phyloP scores from a whole-genome alignment of 2,329 filamentous ascomycete species.

The Fusarium sp. region DNA sequence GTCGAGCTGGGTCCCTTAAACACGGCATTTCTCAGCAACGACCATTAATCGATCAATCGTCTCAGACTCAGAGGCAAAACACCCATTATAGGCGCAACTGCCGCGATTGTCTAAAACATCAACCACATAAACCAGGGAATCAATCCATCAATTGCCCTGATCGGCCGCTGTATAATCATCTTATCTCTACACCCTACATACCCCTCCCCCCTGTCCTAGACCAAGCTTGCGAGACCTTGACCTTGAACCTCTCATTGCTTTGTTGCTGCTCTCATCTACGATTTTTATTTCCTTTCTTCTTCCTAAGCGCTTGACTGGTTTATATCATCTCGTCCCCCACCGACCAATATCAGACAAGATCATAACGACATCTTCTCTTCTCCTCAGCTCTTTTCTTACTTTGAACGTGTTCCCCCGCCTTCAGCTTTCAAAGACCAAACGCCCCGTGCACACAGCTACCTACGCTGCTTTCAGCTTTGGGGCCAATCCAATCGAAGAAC shows the following conservation, averaged over 20 bases:
- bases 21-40: constrained; percentile 29
- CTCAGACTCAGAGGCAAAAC: neutral
- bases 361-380: neutral
- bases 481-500: constrained; percentile 11
- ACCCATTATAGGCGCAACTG: constrained; percentile 10
- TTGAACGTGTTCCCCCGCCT: constrained; percentile 22
- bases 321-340: constrained; percentile 18
- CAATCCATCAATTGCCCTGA: constrained; percentile 5
- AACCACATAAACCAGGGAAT: constrained; percentile 2
- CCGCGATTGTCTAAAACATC: constrained; percentile 17
- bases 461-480: constrained; percentile 25
- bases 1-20: neutral
- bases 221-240: neutral
- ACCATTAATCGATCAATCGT: constrained; percentile 1
- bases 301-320: neutral
- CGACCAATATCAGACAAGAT: neutral
- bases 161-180: constrained; percentile 8
- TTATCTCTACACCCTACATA: constrained; percentile 11
- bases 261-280: constrained; percentile 8
- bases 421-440: constrained; percentile 29
- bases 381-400: constrained; percentile 2
- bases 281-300: neutral
- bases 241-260: constrained; percentile 19
- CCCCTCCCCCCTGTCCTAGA: constrained; percentile 4
- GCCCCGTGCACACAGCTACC: constrained; percentile 29